Evolutionary conservation across 129 eudicot species (phyloP).

Genomic region (Centella asiatica): DNA sequence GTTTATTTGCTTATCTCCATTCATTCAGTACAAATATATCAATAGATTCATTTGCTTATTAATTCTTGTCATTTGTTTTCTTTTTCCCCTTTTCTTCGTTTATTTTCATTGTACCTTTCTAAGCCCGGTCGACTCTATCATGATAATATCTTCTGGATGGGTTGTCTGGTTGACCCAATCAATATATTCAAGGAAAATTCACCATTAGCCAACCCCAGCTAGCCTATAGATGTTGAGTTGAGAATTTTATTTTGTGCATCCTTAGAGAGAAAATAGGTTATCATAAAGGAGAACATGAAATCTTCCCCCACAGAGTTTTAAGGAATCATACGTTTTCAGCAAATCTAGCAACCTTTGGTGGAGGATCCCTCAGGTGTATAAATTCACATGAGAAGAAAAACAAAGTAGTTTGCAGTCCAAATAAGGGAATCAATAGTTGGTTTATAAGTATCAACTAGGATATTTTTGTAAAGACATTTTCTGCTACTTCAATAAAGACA

Average conservation of each 20-base stretch:
- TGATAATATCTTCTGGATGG: too few relatives aligned
- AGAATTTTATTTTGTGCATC: not conserved
- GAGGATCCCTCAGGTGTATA: not conserved
- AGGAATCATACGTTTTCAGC: slow-evolving; percentile 4
- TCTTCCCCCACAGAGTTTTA: not conserved
- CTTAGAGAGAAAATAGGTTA: not conserved
- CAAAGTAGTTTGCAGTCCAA: too few relatives aligned
- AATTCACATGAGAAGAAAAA: not conserved
- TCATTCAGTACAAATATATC: too few relatives aligned
- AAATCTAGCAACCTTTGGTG: not conserved
- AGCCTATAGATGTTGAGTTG: too few relatives aligned
- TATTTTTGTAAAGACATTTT: not conserved
- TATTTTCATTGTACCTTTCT: too few relatives aligned
- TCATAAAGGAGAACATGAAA: not conserved
- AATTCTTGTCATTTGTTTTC: not conserved
- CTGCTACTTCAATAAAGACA: not conserved
- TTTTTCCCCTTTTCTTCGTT: too few relatives aligned
- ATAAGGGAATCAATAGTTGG: not conserved
- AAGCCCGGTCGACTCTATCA: too few relatives aligned
- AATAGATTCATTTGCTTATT: too few relatives aligned
- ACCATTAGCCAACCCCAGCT: too few relatives aligned
- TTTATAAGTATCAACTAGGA: not conserved
- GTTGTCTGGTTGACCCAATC: too few relatives aligned
- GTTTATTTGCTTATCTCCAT: not conserved
- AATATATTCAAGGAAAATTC: too few relatives aligned